phyloP scores from a whole-genome alignment of 345 rosid genomes.

The Hibiscus trionum region DNA sequence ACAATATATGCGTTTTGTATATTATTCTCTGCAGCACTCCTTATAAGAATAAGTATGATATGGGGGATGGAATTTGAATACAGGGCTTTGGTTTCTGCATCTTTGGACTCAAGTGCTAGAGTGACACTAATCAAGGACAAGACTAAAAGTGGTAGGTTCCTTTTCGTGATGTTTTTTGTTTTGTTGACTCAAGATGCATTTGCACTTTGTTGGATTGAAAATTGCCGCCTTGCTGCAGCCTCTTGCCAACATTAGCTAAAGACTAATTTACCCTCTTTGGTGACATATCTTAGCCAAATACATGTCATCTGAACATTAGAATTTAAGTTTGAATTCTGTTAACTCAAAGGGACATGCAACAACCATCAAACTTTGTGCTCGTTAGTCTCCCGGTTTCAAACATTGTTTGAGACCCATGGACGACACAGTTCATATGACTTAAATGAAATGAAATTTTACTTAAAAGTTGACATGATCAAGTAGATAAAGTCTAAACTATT shows the following conservation, averaged over 20 bases:
- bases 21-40: background rate
- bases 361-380: background rate
- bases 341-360: background rate
- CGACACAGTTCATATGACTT: background rate
- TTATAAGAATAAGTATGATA: background rate
- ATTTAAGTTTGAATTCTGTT: background rate
- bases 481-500: background rate
- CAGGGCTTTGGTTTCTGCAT: constrained; percentile 78
- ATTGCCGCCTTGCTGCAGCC: background rate
- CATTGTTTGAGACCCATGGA: background rate
- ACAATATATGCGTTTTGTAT: background rate
- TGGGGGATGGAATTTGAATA: constrained; percentile 16
- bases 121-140: constrained; percentile 49
- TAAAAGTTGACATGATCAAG: background rate
- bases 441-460: background rate
- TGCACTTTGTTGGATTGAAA: background rate
- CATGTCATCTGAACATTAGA: background rate
- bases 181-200: background rate
- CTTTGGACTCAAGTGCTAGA: constrained; percentile 89
- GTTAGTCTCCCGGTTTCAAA: background rate
- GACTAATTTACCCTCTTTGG: background rate
- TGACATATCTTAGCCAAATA: background rate
- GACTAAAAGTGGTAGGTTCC: constrained; percentile 33
- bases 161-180: background rate
- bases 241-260: background rate